phyloP scores from a whole-genome alignment of 1,284 basidiomycete species.

The Pseudozyma sp. region DNA sequence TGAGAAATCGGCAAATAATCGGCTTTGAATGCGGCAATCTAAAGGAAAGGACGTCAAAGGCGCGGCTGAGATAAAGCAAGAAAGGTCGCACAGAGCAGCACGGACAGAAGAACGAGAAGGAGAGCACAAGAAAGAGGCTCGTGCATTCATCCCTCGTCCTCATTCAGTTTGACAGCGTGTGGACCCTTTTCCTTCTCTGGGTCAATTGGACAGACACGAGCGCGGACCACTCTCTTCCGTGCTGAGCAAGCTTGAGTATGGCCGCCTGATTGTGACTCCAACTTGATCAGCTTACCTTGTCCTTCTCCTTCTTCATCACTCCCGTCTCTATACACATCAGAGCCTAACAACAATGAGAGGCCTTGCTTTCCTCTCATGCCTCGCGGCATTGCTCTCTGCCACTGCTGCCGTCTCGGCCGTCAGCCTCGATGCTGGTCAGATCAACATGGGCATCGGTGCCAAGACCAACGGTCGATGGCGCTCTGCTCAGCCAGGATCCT shows the following conservation, averaged over 20 bases:
- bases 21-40: neutral
- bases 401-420: conserved; percentile 20
- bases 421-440: conserved; percentile 26
- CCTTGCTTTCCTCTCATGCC: conserved; percentile 37
- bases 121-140: neutral
- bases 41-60: neutral
- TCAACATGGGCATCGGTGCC: conserved; percentile 36
- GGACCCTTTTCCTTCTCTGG: conserved; percentile 1
- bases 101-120: neutral
- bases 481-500: conserved; percentile 11
- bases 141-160: conserved; percentile 1
- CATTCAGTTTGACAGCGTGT: neutral
- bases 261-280: neutral
- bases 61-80: neutral
- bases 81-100: neutral
- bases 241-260: too few species aligned
- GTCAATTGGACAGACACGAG: neutral
- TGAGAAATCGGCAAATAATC: neutral
- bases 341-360: conserved; percentile 20
- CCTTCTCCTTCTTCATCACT: neutral
- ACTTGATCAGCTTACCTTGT: neutral
- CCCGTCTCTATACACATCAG: neutral
- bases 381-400: conserved; percentile 35
- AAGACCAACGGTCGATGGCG: conserved; percentile 28
- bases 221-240: conserved; percentile 20